phyloP scores from a whole-genome alignment of 1,139 yeast species.

The Saccharomyces hybrid region DNA sequence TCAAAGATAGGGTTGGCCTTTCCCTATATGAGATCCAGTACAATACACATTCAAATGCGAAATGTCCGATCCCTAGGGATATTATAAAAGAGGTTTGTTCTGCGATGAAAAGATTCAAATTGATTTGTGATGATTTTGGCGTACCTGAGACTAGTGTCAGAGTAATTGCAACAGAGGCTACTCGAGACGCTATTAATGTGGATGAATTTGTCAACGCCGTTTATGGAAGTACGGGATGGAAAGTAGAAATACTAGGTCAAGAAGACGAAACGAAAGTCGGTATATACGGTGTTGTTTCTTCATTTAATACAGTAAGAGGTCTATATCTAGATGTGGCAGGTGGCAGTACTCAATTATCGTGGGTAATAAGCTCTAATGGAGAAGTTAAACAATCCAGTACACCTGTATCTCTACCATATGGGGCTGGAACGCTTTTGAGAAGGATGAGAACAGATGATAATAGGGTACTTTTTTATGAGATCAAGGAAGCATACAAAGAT shows the following conservation, averaged over 20 bases:
- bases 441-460: slow-evolving; percentile 43
- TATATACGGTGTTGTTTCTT: slow-evolving; percentile 61
- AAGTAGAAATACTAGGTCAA: slow-evolving; percentile 46
- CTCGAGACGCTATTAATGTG: slow-evolving; percentile 55
- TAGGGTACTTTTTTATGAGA: slow-evolving; percentile 40
- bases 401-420: slow-evolving; percentile 58
- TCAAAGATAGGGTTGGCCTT: slow-evolving; percentile 59
- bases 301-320: slow-evolving; percentile 54
- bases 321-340: slow-evolving; percentile 63
- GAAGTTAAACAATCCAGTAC: slow-evolving; percentile 44
- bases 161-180: slow-evolving; percentile 62
- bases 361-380: slow-evolving; percentile 52
- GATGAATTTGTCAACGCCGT: slow-evolving; percentile 47
- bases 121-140: slow-evolving; percentile 61
- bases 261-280: slow-evolving; percentile 58
- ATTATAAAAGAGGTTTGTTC: slow-evolving; percentile 48
- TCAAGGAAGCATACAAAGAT: slow-evolving; percentile 38
- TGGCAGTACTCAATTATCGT: slow-evolving; percentile 55
- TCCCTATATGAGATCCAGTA: slow-evolving; percentile 55
- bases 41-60: slow-evolving; percentile 34
- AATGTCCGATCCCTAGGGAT: slow-evolving; percentile 47
- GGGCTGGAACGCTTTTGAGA: slow-evolving; percentile 55
- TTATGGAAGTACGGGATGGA: slow-evolving; percentile 51
- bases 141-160: slow-evolving; percentile 50
- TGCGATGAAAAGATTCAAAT: slow-evolving; percentile 54